A percentile compares a stretch with the other conserved stretches of the same genome.
These are phyloP conservation scores for Diaporthe caulivora DNA, from an alignment of 2,329 filamentous ascomycete genomes.

Conservation along the genomic window DNA sequence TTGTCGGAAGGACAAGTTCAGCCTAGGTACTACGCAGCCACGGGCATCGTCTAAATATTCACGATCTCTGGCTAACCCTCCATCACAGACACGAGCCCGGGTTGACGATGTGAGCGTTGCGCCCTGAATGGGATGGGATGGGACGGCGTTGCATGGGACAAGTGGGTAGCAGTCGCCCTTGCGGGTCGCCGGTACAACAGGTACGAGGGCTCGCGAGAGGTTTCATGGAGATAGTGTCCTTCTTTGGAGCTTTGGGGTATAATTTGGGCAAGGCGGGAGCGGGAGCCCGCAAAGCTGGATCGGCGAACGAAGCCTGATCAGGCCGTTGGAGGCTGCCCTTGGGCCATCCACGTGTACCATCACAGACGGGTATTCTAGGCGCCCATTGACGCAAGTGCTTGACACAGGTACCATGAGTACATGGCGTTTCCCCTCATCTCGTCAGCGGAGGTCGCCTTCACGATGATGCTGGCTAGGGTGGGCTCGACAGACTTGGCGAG, in stretches of 20 bases:
- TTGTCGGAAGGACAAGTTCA: background rate
- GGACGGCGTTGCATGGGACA: background rate
- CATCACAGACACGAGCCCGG: background rate
- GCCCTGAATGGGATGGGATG: background rate
- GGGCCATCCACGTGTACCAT: background rate
- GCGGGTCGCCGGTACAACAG: background rate
- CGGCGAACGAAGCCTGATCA: conserved; percentile 16
- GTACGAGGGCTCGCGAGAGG: background rate
- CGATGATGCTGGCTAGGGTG: conserved; percentile 21
- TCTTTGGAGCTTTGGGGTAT: conserved; percentile 12
- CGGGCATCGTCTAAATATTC: conserved; percentile 15
- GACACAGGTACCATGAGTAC: background rate
- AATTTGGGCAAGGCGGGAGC: background rate
- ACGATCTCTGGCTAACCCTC: background rate
- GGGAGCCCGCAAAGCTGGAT: background rate
- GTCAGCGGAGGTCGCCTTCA: conserved; percentile 3
- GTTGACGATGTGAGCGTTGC: background rate
- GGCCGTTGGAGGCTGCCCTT: background rate
- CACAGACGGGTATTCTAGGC: background rate
- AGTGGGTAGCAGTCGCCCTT: conserved; percentile 4
- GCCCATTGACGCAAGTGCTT: conserved; percentile 13
- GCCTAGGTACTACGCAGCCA: background rate
- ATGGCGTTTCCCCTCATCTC: background rate
- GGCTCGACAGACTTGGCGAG: background rate
- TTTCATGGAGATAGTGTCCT: conserved; percentile 17